phyloP scores from a whole-genome alignment of 371 early-diverging fungal genomes.

The Mucor racemosus region DNA sequence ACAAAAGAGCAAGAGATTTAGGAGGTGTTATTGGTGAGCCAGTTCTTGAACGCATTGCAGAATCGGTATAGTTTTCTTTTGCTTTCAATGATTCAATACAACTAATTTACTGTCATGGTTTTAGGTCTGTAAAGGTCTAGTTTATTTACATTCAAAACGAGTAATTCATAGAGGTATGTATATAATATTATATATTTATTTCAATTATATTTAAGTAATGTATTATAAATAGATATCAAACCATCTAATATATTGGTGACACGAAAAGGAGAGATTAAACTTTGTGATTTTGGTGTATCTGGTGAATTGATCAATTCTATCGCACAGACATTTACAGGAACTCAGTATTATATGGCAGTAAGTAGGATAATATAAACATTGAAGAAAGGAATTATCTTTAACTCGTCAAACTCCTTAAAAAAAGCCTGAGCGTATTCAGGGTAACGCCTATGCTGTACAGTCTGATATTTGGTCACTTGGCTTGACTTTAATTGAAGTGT shows the following conservation, averaged over 20 bases:
- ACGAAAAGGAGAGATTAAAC: conserved; percentile 86
- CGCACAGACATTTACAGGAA: conserved; percentile 95
- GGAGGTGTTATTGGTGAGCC: conserved; percentile 76
- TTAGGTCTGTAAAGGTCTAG: conserved; percentile 77
- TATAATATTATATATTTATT: neutral
- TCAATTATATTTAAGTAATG: neutral
- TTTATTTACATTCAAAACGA: conserved; percentile 74
- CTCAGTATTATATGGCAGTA: conserved; percentile 96
- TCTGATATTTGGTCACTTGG: conserved; percentile 97
- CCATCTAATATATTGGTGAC: conserved; percentile 92
- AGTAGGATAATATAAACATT: conserved; percentile 29
- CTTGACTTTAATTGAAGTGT: conserved; percentile 91
- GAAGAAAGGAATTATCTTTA: neutral
- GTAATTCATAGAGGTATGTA: conserved; percentile 80
- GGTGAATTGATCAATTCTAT: conserved; percentile 90
- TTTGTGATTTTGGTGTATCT: conserved; percentile 97
- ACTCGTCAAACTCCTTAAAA: conserved; percentile 13
- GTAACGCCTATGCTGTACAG: conserved; percentile 86
- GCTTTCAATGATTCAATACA: neutral
- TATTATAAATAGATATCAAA: conserved; percentile 71
- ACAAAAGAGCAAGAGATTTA: conserved; percentile 68
- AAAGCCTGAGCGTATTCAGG: conserved; percentile 96
- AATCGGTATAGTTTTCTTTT: conserved; percentile 58
- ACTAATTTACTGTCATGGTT: neutral
- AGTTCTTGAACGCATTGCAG: conserved; percentile 80